These are phyloP conservation scores for Leptodermis oblonga DNA, from an alignment of 257 asterid species.

Conservation along the genomic window DNA sequence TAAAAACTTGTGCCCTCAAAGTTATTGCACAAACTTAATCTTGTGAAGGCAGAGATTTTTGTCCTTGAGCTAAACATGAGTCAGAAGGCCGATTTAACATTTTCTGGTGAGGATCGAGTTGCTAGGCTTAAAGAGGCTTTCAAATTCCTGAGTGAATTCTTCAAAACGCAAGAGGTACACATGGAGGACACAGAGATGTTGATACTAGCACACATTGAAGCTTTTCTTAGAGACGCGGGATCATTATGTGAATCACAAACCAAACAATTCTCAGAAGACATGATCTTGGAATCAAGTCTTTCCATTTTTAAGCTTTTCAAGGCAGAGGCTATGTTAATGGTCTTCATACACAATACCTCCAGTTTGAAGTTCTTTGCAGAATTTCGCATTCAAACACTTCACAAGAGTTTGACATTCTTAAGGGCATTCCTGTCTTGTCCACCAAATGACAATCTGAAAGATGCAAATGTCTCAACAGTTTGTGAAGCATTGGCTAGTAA, in stretches of 20 bases:
- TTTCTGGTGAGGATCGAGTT: not conserved
- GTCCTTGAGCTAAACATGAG: not conserved
- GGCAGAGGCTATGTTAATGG: not conserved
- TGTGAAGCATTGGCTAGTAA: not conserved
- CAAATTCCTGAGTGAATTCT: not conserved
- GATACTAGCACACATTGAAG: not conserved
- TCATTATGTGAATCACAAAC: not conserved
- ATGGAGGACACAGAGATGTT: not conserved
- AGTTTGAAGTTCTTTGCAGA: not conserved
- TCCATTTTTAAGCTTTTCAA: not conserved
- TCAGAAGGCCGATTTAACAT: not conserved
- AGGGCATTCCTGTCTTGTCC: not conserved
- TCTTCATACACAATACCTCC: not conserved
- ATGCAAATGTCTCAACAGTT: not conserved
- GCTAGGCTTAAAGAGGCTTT: not conserved
- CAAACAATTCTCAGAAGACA: not conserved
- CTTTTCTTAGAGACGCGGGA: not conserved
- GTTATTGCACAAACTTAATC: not conserved
- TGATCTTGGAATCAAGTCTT: not conserved
- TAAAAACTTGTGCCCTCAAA: too few relatives aligned
- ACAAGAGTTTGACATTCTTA: not conserved
- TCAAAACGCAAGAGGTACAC: not conserved
- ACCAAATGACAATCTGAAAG: not conserved
- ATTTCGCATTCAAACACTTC: not conserved
- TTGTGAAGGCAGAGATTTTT: not conserved